phyloP scores from a whole-genome alignment of 768 basidiomycete species.

The Russula griseocarnosa region DNA sequence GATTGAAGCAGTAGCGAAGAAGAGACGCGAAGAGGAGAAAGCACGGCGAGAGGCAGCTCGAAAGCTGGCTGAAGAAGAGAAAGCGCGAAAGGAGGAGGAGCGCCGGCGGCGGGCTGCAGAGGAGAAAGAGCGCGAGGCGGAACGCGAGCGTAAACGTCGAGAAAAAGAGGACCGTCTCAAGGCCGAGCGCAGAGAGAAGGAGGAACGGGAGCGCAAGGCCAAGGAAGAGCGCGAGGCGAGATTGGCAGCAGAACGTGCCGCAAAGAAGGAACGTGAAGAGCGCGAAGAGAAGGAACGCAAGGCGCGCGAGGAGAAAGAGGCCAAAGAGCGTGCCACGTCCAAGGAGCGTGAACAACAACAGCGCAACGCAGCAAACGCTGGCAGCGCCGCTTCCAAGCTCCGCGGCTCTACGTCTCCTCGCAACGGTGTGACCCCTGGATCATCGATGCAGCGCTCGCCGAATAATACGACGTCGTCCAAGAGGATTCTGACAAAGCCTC shows the following conservation, averaged over 20 bases:
- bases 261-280: slow-evolving; percentile 61
- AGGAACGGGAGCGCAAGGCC: slow-evolving; percentile 60
- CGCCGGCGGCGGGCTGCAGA: slow-evolving; percentile 68
- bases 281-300: slow-evolving; percentile 36
- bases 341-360: slow-evolving; percentile 38
- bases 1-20: slow-evolving; percentile 74
- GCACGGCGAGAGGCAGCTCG: slow-evolving; percentile 67
- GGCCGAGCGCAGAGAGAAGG: slow-evolving; percentile 50
- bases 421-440: slow-evolving; percentile 44
- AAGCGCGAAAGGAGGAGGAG: slow-evolving; percentile 79
- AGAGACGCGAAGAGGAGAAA: slow-evolving; percentile 86
- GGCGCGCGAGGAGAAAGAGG: slow-evolving; percentile 38
- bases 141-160: slow-evolving; percentile 67
- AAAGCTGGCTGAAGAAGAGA: slow-evolving; percentile 80
- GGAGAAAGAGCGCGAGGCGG: slow-evolving; percentile 75
- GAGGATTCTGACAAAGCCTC: slow-evolving; percentile 57
- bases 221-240: slow-evolving; percentile 64
- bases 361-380: slow-evolving; percentile 24
- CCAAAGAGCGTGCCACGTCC: slow-evolving; percentile 40
- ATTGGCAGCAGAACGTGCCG: slow-evolving; percentile 48
- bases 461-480: slow-evolving; percentile 49
- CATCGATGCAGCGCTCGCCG: slow-evolving; percentile 46
- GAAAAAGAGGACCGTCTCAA: slow-evolving; percentile 65
- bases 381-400: slow-evolving; percentile 38
- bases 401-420: slow-evolving; percentile 53